phyloP scores from a whole-genome alignment of 768 basidiomycete genomes.

The Leccinellum rugosiceps region DNA sequence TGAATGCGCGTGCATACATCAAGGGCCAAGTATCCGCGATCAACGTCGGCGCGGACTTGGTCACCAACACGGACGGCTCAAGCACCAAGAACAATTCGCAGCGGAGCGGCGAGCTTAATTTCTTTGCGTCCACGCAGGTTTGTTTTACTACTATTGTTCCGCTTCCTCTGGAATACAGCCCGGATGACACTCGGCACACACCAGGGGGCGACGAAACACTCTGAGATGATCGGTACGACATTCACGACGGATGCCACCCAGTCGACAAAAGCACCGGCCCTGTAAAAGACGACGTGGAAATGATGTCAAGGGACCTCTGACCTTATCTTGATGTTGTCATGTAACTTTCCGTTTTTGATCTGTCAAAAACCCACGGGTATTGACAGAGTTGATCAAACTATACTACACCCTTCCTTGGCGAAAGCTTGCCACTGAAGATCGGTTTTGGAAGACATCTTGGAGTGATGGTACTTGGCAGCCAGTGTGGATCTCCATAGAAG shows the following conservation, averaged over 20 bases:
- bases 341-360: neutral
- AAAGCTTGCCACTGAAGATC: neutral
- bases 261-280: neutral
- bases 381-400: too few relatives aligned
- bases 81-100: neutral
- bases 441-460: neutral
- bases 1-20: slow-evolving; percentile 5
- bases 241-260: neutral
- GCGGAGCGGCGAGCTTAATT: neutral
- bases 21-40: neutral
- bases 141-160: neutral
- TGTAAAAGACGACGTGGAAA: neutral
- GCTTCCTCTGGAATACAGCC: neutral
- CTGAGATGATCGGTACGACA: neutral
- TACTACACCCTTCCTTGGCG: neutral
- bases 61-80: neutral
- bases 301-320: neutral
- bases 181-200: neutral
- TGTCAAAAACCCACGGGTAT: too few relatives aligned
- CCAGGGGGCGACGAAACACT: neutral
- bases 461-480: neutral
- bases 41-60: neutral
- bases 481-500: neutral
- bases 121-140: slow-evolving; percentile 1
- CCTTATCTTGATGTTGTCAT: neutral